Conservation (phyloP, 805 yeast genomes). For the Torulaspora indica region DNA sequence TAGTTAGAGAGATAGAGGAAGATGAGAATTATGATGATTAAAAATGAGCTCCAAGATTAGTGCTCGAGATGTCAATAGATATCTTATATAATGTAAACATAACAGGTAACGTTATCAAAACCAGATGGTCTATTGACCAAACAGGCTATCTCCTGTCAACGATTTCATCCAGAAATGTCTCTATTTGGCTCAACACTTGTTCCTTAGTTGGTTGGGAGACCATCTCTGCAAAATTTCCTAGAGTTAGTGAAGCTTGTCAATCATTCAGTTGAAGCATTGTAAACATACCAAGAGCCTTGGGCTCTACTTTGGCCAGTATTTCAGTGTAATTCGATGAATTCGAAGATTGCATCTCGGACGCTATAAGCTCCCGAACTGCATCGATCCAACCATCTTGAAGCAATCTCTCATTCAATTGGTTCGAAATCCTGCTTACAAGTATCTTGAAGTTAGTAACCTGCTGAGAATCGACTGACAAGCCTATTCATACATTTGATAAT, state of each 20-base stretch:
- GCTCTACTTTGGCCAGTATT: slow-evolving; percentile 50
- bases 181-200: slow-evolving; percentile 54
- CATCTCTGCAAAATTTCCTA: slow-evolving; percentile 36
- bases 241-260: neutral
- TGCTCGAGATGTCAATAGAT: slow-evolving; percentile 1
- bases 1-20: slow-evolving; percentile 41
- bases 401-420: slow-evolving; percentile 56
- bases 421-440: slow-evolving; percentile 44
- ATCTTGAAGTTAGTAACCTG: slow-evolving; percentile 4
- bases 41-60: neutral
- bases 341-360: slow-evolving; percentile 40
- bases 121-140: too few species aligned
- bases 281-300: slow-evolving; percentile 55
- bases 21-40: slow-evolving; percentile 46
- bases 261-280: neutral
- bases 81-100: slow-evolving; percentile 2
- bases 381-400: slow-evolving; percentile 86
- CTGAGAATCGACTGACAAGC: neutral
- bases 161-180: slow-evolving; percentile 51
- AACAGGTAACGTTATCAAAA: neutral
- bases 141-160: slow-evolving; percentile 39
- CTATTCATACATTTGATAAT: slow-evolving; percentile 54
- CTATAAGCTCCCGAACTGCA: slow-evolving; percentile 57
- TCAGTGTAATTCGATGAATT: slow-evolving; percentile 49
- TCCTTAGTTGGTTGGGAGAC: slow-evolving; percentile 64